phyloP scores from a whole-genome alignment of 1,284 basidiomycete species.

The Trametes sp. region DNA sequence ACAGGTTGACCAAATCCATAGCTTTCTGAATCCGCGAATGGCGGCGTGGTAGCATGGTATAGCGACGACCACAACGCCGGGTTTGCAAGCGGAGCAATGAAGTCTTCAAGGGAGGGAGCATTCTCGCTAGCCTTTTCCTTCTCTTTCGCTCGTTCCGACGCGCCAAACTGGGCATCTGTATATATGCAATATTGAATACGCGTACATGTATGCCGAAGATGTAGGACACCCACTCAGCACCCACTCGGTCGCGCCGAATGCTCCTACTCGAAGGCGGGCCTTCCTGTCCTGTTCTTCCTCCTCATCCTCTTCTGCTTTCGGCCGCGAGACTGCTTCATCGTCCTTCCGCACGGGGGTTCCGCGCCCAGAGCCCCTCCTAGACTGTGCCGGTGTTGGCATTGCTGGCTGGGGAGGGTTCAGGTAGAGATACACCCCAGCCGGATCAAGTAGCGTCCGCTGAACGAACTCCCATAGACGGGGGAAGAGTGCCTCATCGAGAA shows the following conservation, averaged over 20 bases:
- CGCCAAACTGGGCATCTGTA: slow-evolving; percentile 23
- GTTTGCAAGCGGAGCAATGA: slow-evolving; percentile 55
- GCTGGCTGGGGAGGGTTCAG: slow-evolving; percentile 72
- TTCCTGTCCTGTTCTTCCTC: slow-evolving; percentile 73
- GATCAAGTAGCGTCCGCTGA: slow-evolving; percentile 69
- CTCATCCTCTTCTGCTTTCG: slow-evolving; percentile 62
- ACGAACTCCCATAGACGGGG: slow-evolving; percentile 56
- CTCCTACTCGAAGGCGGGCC: slow-evolving; percentile 76
- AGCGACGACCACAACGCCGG: slow-evolving; percentile 68
- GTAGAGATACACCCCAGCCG: slow-evolving; percentile 66
- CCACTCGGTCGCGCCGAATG: slow-evolving; percentile 75
- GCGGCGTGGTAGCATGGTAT: slow-evolving; percentile 51
- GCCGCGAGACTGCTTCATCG: slow-evolving; percentile 41
- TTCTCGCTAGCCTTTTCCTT: slow-evolving; percentile 29
- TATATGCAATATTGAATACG: slow-evolving; percentile 15
- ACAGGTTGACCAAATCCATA: slow-evolving; percentile 71
- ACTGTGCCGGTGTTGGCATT: slow-evolving; percentile 38
- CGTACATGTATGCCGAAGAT: slow-evolving; percentile 21
- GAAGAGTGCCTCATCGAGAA: slow-evolving; percentile 47
- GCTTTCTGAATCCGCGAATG: slow-evolving; percentile 52
- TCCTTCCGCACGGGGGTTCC: slow-evolving; percentile 38
- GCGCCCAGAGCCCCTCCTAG: slow-evolving; percentile 45
- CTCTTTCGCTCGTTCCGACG: slow-evolving; percentile 26
- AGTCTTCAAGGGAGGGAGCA: slow-evolving; percentile 34
- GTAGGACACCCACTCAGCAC: slow-evolving; percentile 58